Conservation (phyloP, 805 yeast genomes). For the Saturnispora gosingensis region DNA sequence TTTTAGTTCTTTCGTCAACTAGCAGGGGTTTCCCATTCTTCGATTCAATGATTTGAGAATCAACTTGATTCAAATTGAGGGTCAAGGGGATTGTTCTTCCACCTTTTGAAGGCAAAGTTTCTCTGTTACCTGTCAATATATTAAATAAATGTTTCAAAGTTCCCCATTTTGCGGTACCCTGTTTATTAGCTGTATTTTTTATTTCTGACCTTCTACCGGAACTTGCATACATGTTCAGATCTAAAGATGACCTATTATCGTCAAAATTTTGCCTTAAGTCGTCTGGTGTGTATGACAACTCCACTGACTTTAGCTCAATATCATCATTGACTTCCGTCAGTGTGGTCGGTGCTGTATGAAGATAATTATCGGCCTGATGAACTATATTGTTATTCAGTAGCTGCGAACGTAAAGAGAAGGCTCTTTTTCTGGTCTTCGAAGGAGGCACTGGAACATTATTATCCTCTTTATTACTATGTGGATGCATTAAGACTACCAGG, state of each 20-base stretch:
- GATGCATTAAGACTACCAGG: neutral
- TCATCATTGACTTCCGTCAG: conserved; percentile 16
- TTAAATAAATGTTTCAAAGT: neutral
- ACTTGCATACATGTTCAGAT: neutral
- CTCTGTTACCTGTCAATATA: conserved; percentile 35
- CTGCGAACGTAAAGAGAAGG: conserved; percentile 60
- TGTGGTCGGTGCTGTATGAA: conserved; percentile 9
- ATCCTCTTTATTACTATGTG: neutral
- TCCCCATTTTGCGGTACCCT: neutral
- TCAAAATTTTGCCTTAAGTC: conserved; percentile 17
- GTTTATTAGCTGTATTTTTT: conserved; percentile 15
- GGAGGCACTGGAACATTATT: conserved; percentile 14
- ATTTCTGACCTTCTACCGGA: neutral
- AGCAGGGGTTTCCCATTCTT: conserved; percentile 28
- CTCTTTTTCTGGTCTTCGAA: conserved; percentile 42
- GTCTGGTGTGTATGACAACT: conserved; percentile 21
- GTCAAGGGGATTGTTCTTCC: conserved; percentile 74
- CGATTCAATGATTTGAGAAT: conserved; percentile 23
- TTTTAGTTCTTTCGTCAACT: conserved; percentile 55
- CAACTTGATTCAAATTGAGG: conserved; percentile 31
- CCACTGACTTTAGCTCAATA: conserved; percentile 28
- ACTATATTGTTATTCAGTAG: conserved; percentile 39
- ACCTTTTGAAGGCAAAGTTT: conserved; percentile 44
- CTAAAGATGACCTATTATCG: conserved; percentile 7
- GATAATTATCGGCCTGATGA: conserved; percentile 18